Evolutionary conservation across 2,329 filamentous ascomycete species (phyloP), one percentile per base, ranked within the genome.

Genomic region (Graphilbum sp.): DNA sequence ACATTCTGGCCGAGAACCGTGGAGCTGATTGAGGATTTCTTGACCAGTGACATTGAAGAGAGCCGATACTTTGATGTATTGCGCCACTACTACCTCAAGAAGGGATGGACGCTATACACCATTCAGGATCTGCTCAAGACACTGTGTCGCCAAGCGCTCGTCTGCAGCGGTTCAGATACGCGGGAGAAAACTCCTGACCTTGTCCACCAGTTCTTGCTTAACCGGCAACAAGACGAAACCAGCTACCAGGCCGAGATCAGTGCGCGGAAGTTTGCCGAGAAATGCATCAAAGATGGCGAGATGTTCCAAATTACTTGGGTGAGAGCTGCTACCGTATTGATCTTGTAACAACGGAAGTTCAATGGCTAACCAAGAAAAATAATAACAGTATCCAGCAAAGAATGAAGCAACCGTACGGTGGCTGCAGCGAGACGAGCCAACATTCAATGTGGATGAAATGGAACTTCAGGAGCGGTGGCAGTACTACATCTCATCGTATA

Each of bases 101-200:
- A 76, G 46, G 90, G 90, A 7, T 98, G 88, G 80, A 85, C 86
- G 50, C 62, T 96, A 30, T 98, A 96, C 62, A 87, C 84, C 5
- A 77, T 96, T 46, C 84, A 92, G 52, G 87, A 93, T 54, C 74
- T 95, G 23, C 72, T 96, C 38, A 77, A 76, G 52, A 79, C 79
- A 1, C 72, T 95, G 30, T 79, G 80, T 41, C 80, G 86, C 41
- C 79, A 87, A 41, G 85, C 81, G 19, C 68, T 86, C 16, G 72
- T 72, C n/a, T 86, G 93, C 54, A 82, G 87, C 52, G 86, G 77
- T 50, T 74, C 74, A 3, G 90, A 98, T 49, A 69, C 74, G 34
- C 94, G 94, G 61, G 90, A 98, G 54, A 93, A 90, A 67, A 94
- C 84, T 29, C 75, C 81, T 5, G 87, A 96, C 43, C 80, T 98